phyloP scores from a whole-genome alignment of 202 grass and related monocot species.

The Eragrostis tef region DNA sequence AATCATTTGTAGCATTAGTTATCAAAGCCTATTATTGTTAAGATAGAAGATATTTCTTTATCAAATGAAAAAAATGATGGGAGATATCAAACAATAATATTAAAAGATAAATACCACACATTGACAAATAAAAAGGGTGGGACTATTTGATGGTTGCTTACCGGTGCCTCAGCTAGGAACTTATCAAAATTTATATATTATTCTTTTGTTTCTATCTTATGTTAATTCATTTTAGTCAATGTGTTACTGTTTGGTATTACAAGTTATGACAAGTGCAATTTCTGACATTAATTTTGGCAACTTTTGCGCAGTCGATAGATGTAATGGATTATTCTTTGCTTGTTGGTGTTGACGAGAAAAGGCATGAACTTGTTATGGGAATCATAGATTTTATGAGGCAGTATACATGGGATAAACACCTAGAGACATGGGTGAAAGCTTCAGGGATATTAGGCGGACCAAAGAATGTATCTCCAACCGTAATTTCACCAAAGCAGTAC shows the following conservation, averaged over 20 bases:
- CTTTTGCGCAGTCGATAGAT: constrained; percentile 77
- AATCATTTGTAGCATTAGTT: constrained; percentile 21
- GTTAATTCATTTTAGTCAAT: no score
- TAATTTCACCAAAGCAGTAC: constrained; percentile 97
- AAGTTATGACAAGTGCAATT: not conserved
- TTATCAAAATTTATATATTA: constrained; percentile 3
- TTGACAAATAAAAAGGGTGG: not conserved
- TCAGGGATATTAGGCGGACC: constrained; percentile 93
- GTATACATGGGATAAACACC: constrained; percentile 97
- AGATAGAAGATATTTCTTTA: not conserved
- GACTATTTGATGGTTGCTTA: constrained; percentile 29
- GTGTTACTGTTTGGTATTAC: no score
- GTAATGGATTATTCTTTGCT: constrained; percentile 98
- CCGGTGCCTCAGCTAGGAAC: constrained; percentile 12
- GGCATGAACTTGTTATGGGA: constrained; percentile 81
- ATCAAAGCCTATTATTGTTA: constrained; percentile 17
- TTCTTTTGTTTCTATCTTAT: not conserved
- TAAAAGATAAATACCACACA: constrained; percentile 7
- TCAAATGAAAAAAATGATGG: not conserved
- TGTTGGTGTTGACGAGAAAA: constrained; percentile 88
- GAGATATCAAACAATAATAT: constrained; percentile 8
- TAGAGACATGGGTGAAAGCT: constrained; percentile 98
- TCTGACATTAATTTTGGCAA: constrained; percentile 42
- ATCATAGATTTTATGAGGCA: constrained; percentile 99
- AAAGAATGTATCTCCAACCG: constrained; percentile 87